phyloP scores from a whole-genome alignment of 371 early-diverging fungal species.

The Parasitella parasitica region DNA sequence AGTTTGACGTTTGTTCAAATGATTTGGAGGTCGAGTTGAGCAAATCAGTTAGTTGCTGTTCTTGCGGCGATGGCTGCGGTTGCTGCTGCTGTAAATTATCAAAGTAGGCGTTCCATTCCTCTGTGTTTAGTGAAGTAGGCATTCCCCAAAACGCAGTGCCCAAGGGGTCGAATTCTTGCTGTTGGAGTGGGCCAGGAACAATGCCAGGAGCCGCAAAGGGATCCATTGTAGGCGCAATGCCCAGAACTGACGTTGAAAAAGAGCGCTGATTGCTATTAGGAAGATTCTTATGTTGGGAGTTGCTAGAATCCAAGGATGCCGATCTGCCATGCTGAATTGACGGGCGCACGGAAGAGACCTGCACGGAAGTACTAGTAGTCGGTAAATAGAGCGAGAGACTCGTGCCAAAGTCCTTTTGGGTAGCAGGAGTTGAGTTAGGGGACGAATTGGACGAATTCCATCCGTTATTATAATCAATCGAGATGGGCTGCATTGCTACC shows the following conservation, averaged over 20 bases:
- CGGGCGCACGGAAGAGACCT: constrained; percentile 19
- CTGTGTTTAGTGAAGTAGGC: constrained; percentile 26
- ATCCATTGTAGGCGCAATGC: constrained; percentile 27
- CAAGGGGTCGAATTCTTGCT: constrained; percentile 20
- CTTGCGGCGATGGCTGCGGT: neutral
- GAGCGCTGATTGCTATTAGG: neutral
- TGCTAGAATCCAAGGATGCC: neutral
- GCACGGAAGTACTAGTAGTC: constrained; percentile 2
- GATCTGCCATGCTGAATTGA: neutral
- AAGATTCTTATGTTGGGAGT: neutral
- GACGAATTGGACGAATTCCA: neutral
- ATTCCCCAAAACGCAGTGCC: constrained; percentile 33
- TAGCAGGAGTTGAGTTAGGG: neutral
- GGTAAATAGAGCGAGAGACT: neutral
- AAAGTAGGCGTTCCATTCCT: constrained; percentile 32
- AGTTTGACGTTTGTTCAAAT: neutral
- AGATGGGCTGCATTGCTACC: neutral
- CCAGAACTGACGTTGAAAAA: neutral
- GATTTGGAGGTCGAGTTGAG: neutral
- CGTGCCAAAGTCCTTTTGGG: neutral
- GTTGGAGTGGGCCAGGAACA: constrained; percentile 13
- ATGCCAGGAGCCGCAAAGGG: constrained; percentile 43
- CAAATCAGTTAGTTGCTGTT: neutral
- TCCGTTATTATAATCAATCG: neutral
- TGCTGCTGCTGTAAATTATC: neutral